Evolutionary conservation across 129 eudicot species (phyloP).

Genomic region (Saussurea involucrata): DNA sequence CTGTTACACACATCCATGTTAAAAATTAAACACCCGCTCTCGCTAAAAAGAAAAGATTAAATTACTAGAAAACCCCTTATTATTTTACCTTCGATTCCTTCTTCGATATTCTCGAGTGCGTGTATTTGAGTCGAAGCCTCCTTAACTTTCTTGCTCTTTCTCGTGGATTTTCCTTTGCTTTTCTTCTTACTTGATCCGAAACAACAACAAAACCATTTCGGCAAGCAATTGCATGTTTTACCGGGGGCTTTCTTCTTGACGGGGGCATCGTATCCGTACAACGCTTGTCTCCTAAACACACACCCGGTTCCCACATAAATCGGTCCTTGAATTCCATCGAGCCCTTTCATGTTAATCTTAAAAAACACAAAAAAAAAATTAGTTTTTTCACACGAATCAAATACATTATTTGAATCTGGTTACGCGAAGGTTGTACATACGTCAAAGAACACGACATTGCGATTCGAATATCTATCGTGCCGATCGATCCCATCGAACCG

Average conservation of each 20-base stretch:
- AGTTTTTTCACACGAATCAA: not conserved
- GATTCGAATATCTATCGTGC: conserved; percentile 68
- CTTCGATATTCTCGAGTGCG: conserved; percentile 80
- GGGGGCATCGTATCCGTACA: conserved; percentile 72
- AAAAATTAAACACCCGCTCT: not conserved
- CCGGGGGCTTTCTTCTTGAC: conserved; percentile 65
- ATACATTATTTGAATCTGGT: no score
- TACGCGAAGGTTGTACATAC: conserved; percentile 29
- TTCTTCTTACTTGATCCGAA: conserved; percentile 42
- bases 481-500: conserved; percentile 72
- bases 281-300: conserved; percentile 67
- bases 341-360: conserved; percentile 79
- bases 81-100: conserved; percentile 69
- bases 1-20: conserved; percentile 21
- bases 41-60: not conserved
- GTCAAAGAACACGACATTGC: conserved; percentile 77
- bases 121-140: conserved; percentile 67
- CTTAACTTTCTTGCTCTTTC: conserved; percentile 43
- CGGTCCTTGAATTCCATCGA: conserved; percentile 83
- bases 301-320: conserved; percentile 83
- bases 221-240: conserved; percentile 71
- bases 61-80: not conserved
- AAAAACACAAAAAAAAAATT: not conserved
- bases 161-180: conserved; percentile 36
- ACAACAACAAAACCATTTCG: conserved; percentile 64